phyloP scores from a whole-genome alignment of 2,329 filamentous ascomycete species.

The Claviceps africana region DNA sequence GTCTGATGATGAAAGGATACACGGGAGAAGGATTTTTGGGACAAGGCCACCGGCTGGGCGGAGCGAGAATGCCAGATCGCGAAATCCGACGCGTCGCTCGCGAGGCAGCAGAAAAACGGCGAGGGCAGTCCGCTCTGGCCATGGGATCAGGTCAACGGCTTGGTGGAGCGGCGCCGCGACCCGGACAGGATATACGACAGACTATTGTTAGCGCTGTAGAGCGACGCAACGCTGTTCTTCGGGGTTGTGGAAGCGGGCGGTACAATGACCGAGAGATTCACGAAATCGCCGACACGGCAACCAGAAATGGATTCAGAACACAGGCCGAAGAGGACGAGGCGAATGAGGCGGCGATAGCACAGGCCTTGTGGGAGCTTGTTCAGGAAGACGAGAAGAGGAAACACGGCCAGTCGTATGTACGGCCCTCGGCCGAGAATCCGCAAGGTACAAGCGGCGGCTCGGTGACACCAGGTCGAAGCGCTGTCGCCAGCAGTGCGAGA shows the following conservation, averaged over 20 bases:
- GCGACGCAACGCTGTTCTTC: constrained; percentile 49
- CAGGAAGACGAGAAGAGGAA: constrained; percentile 53
- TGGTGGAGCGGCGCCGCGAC: constrained; percentile 42
- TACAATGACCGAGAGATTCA: constrained; percentile 52
- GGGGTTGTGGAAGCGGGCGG: constrained; percentile 63
- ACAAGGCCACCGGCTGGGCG: constrained; percentile 60
- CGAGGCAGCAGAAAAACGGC: constrained; percentile 58
- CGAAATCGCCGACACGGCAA: constrained; percentile 48
- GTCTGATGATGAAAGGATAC: constrained; percentile 65
- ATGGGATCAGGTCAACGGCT: constrained; percentile 59
- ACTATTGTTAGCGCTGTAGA: constrained; percentile 61
- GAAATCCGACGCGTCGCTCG: constrained; percentile 66
- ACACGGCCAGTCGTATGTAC: constrained; percentile 40
- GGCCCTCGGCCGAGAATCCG: constrained; percentile 24
- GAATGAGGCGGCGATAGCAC: constrained; percentile 73
- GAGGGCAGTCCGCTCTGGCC: constrained; percentile 35
- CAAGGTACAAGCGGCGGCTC: constrained; percentile 15
- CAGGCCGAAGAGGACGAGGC: constrained; percentile 79
- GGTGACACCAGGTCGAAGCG: constrained; percentile 12
- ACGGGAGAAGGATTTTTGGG: constrained; percentile 81
- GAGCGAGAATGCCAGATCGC: constrained; percentile 45
- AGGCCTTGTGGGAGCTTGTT: constrained; percentile 74
- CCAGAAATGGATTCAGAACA: constrained; percentile 63
- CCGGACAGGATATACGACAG: constrained; percentile 54
- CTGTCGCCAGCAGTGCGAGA: constrained; percentile 3